Percentiles rank a stretch among this genome's conserved stretches.
These are phyloP conservation scores for Dryas alaskensis DNA, from an alignment of 306 rosid species.

Conservation along the genomic window DNA sequence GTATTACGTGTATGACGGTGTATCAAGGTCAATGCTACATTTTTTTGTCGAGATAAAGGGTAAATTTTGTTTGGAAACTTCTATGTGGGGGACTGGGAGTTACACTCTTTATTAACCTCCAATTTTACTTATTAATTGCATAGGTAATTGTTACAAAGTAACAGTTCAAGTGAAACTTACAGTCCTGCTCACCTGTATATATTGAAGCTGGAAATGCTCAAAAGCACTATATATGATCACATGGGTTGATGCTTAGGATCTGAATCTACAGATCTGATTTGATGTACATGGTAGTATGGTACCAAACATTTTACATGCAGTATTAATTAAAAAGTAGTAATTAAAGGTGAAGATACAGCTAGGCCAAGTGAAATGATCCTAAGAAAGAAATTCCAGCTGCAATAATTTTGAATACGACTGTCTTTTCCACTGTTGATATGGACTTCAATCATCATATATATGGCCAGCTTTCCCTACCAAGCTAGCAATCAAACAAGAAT, in stretches of 20 bases:
- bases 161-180: no score
- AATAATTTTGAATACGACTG: slow-evolving; percentile 8
- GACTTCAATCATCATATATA: slow-evolving; percentile 9
- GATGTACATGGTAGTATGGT: no score
- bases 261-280: neutral
- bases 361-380: neutral
- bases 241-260: neutral
- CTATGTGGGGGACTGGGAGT: no score
- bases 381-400: slow-evolving; percentile 11
- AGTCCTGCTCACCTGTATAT: no score
- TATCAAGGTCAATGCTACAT: neutral
- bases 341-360: slow-evolving; percentile 11
- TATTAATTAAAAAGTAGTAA: neutral
- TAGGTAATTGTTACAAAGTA: no score
- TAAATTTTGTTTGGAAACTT: no score
- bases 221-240: slow-evolving; percentile 1
- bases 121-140: no score
- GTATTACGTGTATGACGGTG: neutral
- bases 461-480: slow-evolving; percentile 25
- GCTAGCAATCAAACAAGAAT: neutral
- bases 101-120: no score
- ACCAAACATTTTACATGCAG: no score
- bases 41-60: neutral
- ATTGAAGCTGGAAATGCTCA: neutral
- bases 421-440: neutral